Evolutionary conservation across 805 yeast species (phyloP), one percentile per base, ranked within the genome.

Genomic region (Candida bentonensis): DNA sequence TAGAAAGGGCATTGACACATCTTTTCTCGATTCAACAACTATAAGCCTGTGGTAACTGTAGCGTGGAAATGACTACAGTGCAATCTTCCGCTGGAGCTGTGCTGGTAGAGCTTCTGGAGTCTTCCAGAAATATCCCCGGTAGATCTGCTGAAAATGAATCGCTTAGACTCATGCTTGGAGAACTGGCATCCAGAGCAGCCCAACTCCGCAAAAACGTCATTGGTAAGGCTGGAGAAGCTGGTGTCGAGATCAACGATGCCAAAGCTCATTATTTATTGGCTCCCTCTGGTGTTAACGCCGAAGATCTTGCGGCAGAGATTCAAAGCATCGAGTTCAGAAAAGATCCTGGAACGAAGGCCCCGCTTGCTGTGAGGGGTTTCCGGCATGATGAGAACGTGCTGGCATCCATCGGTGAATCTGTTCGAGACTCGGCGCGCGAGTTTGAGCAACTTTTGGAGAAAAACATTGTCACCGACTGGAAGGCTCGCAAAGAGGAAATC

Each of bases 271-370:
- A 92, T 59, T 65, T 92, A 33, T 66, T 89, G 39, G 95, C 96
- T 3, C 83, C 88, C 1, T 81, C 89, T 55, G 96, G 96, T 1
- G 73, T 87, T 43, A 78, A 84, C 36, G 79, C 89, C 42, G 95
- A 85, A 53, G 92, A 85, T 46, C 77, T 88, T 33, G 87, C 83
- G 51, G 47, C 64, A 60, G 60, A 72, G 52, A 57, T 70, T 48
- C 68, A 70, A 42, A 52, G 72, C 30, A 58, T 71, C 46, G 62
- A 65, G 39, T 47, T 61, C 47, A 46, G 57, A 43, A 49, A 57
- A 45, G 47, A 49, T 46, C 41, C 57, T 27, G 68, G 62, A 43
- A 51, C 62, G 9, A 42, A 49, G 3, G 42, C 47, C 21, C 43
- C 42, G 36, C 45, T 34, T 22, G 41, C 41, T 40, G 56, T 55